phyloP scores from a whole-genome alignment of 2,329 filamentous ascomycete species.

The Paraphaeosphaeria sporulosa region DNA sequence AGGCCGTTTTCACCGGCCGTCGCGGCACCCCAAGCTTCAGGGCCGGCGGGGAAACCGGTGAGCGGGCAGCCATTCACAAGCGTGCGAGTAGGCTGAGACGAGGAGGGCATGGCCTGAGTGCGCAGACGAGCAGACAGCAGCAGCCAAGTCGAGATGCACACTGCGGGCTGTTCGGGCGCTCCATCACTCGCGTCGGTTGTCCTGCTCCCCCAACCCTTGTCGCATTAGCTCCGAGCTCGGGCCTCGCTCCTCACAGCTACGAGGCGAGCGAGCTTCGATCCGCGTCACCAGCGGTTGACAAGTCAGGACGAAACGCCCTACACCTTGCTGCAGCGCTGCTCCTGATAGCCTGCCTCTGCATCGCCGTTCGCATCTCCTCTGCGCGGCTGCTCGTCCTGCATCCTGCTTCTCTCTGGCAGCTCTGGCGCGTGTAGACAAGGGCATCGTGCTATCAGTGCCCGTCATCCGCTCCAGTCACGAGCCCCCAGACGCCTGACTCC shows the following conservation, averaged over 20 bases:
- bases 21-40: slow-evolving; percentile 25
- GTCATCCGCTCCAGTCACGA: slow-evolving; percentile 46
- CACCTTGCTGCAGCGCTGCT: slow-evolving; percentile 15
- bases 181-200: neutral
- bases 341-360: slow-evolving; percentile 12
- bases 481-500: slow-evolving; percentile 31
- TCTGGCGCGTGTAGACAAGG: slow-evolving; percentile 24
- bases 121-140: slow-evolving; percentile 3
- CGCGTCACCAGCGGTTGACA: slow-evolving; percentile 31
- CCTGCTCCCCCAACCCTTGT: slow-evolving; percentile 3
- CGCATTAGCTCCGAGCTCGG: slow-evolving; percentile 22
- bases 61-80: slow-evolving; percentile 8
- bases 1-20: slow-evolving; percentile 32
- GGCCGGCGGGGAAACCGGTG: slow-evolving; percentile 35
- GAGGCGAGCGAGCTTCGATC: slow-evolving; percentile 21
- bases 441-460: slow-evolving; percentile 39
- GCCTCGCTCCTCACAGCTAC: slow-evolving; percentile 18
- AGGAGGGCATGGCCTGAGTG: neutral
- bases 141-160: too few species aligned
- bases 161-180: neutral
- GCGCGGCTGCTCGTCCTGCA: slow-evolving; percentile 20
- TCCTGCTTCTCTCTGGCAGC: slow-evolving; percentile 20
- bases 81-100: neutral
- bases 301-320: slow-evolving; percentile 25
- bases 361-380: slow-evolving; percentile 16